Evolutionary conservation across 192 early-diverging fungal genomes (phyloP).

Genomic region (Linnemannia schmuckeri): DNA sequence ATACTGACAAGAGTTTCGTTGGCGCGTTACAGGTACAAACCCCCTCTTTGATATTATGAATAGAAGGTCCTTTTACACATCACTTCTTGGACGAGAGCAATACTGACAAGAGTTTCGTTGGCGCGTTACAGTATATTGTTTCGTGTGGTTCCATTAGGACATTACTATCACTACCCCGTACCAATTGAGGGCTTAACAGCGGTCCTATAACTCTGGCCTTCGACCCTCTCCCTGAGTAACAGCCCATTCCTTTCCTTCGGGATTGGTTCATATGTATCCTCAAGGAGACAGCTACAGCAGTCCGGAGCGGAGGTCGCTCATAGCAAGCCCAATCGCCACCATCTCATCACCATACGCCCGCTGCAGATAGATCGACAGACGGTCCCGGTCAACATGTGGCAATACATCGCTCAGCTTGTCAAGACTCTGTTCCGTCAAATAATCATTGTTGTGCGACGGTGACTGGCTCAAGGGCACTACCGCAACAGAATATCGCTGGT

Average conservation of each 20-base stretch:
- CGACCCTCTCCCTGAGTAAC: too few species aligned
- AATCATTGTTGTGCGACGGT: conserved; percentile 20
- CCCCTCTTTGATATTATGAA: too few species aligned
- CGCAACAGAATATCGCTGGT: conserved; percentile 43
- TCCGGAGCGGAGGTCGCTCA: conserved; percentile 56
- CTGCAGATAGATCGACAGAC: conserved; percentile 57
- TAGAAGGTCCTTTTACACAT: too few species aligned
- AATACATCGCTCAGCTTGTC: conserved; percentile 63
- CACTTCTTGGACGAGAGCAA: too few species aligned
- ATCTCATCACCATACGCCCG: conserved; percentile 62
- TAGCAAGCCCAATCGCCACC: conserved; percentile 59
- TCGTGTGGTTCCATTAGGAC: too few species aligned
- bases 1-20: too few species aligned
- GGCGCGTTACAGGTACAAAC: too few species aligned
- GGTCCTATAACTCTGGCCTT: too few species aligned
- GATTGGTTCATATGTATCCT: not conserved
- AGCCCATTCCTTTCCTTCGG: not conserved
- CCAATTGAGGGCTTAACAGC: too few species aligned
- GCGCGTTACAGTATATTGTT: too few species aligned
- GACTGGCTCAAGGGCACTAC: conserved; percentile 7
- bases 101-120: too few species aligned
- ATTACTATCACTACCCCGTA: too few species aligned
- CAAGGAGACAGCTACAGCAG: conserved; percentile 28
- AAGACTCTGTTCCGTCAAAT: conserved; percentile 54
- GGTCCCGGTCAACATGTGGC: conserved; percentile 61